Evolutionary conservation across 805 yeast species (phyloP), one percentile per base, ranked within the genome.

Genomic region (Wickerhamiella sergipiensis): DNA sequence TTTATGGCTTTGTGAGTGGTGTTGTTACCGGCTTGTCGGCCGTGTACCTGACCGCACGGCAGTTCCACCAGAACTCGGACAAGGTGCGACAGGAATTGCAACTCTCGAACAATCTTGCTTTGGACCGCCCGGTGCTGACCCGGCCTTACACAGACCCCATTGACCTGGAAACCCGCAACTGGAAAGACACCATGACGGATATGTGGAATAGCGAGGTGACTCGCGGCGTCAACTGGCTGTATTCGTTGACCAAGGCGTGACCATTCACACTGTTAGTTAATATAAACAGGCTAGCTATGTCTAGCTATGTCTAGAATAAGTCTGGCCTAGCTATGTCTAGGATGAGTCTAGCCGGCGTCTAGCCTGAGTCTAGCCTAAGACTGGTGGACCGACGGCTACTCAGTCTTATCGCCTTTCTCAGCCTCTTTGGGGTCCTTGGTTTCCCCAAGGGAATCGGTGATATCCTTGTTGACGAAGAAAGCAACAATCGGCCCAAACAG

Each of bases 151-250:
- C 74, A 24, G 67, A 72, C 49, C 73, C 74, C 29, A 61, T 70
- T 45, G 61, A 69, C 19, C 78, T 78, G 52, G 65, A 70, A 52
- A 67, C 73, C 26, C 72, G 84, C 29, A 65, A 70, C 10, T 63
- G 78, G 31, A 60, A 60, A 9, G 88, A 85, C 64, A 81, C 88
- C 0, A 70, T 76, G 53, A 83, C 80, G 57, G 94, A 85, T 60
- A 71, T 84, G 43, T 85, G 95, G 95, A 81, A 85, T 61, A 79
- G 77, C 45, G 89, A 83, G 62, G 74, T 85, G 50, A 72, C 82
- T 52, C 71, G 69, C 44, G 74, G 76, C 52, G 85, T 80, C 21
- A 78, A 79, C 57, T 81, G 83, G 77, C 57, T 83, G 13, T 83
- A 82, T 59, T 52, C 57, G 12, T 22, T 43, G 23, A 46, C 23